These are phyloP conservation scores for Paxillus involutus DNA, from an alignment of 768 basidiomycete species.

Conservation along the genomic window DNA sequence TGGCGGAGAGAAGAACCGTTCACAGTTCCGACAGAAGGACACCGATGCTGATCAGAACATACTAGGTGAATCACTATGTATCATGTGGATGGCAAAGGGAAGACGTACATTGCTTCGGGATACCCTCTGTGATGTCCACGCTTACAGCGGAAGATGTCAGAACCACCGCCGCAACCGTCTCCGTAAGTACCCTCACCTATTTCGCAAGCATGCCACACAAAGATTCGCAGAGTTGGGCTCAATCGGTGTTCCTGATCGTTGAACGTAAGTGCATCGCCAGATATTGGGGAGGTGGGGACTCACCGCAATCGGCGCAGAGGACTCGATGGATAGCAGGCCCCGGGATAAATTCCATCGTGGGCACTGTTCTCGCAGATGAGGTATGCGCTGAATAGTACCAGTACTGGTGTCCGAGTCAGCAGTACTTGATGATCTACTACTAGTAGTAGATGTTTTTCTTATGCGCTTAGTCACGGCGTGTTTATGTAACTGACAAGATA, in stretches of 20 bases:
- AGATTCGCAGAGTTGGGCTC: constrained; percentile 92
- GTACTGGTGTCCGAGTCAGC: too few species aligned
- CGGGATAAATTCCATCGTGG: constrained; percentile 75
- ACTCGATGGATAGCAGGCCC: constrained; percentile 77
- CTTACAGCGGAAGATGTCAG: constrained; percentile 33
- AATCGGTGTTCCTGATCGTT: constrained; percentile 69
- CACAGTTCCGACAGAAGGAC: constrained; percentile 94
- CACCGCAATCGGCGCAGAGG: constrained; percentile 88
- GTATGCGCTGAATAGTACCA: background rate
- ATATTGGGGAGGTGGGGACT: constrained; percentile 13
- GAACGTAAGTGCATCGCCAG: constrained; percentile 1
- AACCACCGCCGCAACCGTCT: background rate
- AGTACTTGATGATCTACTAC: too few species aligned
- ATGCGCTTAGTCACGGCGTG: constrained; percentile 16
- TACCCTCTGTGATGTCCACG: constrained; percentile 97
- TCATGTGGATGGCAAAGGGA: background rate
- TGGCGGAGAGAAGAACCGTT: constrained; percentile 92
- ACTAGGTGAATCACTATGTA: background rate
- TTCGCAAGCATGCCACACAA: constrained; percentile 85
- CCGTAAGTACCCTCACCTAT: constrained; percentile 57
- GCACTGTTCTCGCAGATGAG: background rate
- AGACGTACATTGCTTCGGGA: constrained; percentile 85
- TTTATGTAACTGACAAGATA: constrained; percentile 14
- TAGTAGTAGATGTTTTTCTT: background rate
- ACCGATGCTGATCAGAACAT: constrained; percentile 61